Evolutionary conservation across 139 green algal genomes (phyloP), one percentile per base, ranked within the genome.

Genomic region (Edaphochlamys debaryana): DNA sequence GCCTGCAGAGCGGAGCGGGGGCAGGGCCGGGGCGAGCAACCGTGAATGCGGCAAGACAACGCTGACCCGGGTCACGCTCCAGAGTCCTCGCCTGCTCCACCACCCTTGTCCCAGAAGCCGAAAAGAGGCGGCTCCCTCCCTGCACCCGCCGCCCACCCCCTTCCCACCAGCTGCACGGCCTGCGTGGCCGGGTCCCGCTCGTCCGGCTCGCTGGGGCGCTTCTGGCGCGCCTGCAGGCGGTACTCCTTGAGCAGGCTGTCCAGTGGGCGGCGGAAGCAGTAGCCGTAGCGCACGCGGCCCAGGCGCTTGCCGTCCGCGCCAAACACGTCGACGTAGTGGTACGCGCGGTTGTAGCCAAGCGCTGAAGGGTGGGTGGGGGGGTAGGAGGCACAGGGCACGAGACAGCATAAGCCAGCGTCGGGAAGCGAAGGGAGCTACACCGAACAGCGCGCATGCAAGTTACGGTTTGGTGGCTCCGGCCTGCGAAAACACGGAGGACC

Each of bases 201-300:
- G 79, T 91, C 79, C 0, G 87, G 82, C 64, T 85, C 87, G 29
- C 60, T 75, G 38, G 73, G 30, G 20, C 87, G 87, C 67, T 85
- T 86, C 62, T 32, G 67, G 22, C 87, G 70, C 6, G 38, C 34
- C 42, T 66, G 42, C 23, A 54, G 5, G n/a, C 45, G 62, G 84
- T 86, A 90, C 40, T 88, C 63, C 58, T 78, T 79, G 63, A 93
- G 60, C 45, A 90, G 56, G 0, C 50, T 76, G 79, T 91, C 84
- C 52, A 93, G 74, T 5, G 90, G 86, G 23, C 73, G 79, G 6
- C 79, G 70, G 79, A 92, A 91, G 38, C 85, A 64, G 50, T 90
- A 89, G 67, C 87, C 87, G 66, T 90, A 87, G 36, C 90, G 86
- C 86, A 93, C 75, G 11, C 86, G 76, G 41, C 87, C 90, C 36